Evolutionary conservation across 148 eudicot genomes (phyloP).

Genomic region (Agrostemma githago): DNA sequence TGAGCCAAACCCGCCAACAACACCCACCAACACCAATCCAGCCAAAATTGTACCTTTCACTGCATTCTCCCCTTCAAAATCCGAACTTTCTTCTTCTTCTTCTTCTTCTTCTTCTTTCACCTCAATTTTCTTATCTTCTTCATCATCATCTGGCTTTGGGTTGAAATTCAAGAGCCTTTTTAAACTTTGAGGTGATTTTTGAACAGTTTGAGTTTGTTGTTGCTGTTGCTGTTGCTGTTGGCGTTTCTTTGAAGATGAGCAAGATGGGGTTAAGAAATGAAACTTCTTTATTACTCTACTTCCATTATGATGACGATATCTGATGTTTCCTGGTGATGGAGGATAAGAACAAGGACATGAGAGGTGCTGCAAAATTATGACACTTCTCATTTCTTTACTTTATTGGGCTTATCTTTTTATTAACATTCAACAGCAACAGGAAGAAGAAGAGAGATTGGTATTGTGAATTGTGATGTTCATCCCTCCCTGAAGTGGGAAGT

Average conservation of each 20-base stretch:
- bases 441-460: too few relatives aligned
- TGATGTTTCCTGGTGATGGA: constrained; percentile 5
- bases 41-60: constrained; percentile 81
- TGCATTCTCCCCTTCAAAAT: constrained; percentile 48
- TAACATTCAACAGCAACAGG: neutral
- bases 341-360: constrained; percentile 20
- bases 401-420: neutral
- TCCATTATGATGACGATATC: neutral
- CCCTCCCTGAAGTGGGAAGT: neutral
- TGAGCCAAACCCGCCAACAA: constrained; percentile 83
- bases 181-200: constrained; percentile 46
- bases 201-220: constrained; percentile 31
- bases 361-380: constrained; percentile 28
- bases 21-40: constrained; percentile 71
- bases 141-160: constrained; percentile 32
- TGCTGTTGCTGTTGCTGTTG: constrained; percentile 27
- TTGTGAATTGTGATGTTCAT: constrained; percentile 1
- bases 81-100: constrained; percentile 20
- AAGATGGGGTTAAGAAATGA: constrained; percentile 54
- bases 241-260: constrained; percentile 62
- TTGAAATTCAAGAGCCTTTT: constrained; percentile 45
- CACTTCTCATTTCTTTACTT: constrained; percentile 30
- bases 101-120: neutral
- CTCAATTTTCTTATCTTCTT: neutral
- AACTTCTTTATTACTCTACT: constrained; percentile 5